Evolutionary conservation across 768 basidiomycete genomes (phyloP).

Genomic region (Tylopilus sp.): DNA sequence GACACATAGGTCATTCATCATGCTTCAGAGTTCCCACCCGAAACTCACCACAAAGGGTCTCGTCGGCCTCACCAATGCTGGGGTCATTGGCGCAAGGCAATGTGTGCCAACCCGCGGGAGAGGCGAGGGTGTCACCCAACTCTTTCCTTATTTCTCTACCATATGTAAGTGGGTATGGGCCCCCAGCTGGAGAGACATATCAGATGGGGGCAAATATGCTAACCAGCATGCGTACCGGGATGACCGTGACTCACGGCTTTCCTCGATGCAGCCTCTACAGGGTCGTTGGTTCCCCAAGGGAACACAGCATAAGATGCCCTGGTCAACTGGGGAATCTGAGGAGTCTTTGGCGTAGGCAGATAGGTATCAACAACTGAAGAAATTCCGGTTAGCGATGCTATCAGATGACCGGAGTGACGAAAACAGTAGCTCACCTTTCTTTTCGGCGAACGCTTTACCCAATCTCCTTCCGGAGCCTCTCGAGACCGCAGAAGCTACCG

Average conservation of each 20-base stretch:
- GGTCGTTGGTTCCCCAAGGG: slow-evolving; percentile 84
- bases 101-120: slow-evolving; percentile 90
- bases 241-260: slow-evolving; percentile 18
- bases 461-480: slow-evolving; percentile 4
- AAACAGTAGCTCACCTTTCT: slow-evolving; percentile 10
- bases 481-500: slow-evolving; percentile 5
- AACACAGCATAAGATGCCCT: slow-evolving; percentile 69
- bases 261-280: slow-evolving; percentile 43
- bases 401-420: neutral
- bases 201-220: neutral
- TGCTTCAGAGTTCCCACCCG: neutral
- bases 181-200: neutral
- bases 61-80: slow-evolving; percentile 16
- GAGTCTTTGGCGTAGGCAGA: slow-evolving; percentile 11
- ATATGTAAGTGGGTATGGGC: slow-evolving; percentile 13
- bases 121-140: slow-evolving; percentile 73
- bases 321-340: slow-evolving; percentile 8
- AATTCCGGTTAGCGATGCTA: neutral
- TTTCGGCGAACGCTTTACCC: slow-evolving; percentile 13
- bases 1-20: slow-evolving; percentile 9
- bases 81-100: slow-evolving; percentile 75
- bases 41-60: slow-evolving; percentile 8
- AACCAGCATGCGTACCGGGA: slow-evolving; percentile 7
- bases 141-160: slow-evolving; percentile 46
- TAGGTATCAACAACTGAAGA: neutral